Percentiles rank a stretch among this genome's conserved stretches.
These are phyloP conservation scores for Aspergillus melleus DNA, from an alignment of 2,329 filamentous ascomycete species.

Conservation along the genomic window DNA sequence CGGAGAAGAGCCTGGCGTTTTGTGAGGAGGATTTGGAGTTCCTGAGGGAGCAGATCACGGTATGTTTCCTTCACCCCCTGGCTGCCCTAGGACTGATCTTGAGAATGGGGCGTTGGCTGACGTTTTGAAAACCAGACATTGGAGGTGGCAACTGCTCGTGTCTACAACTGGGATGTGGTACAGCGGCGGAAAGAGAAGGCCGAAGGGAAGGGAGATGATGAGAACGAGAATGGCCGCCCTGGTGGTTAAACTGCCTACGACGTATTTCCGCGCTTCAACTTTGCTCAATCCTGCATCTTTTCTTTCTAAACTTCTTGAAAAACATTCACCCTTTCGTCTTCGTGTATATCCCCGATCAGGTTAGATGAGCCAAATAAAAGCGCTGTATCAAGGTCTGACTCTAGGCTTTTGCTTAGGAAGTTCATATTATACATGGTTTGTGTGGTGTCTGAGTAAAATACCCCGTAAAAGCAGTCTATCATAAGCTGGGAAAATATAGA, in stretches of 20 bases:
- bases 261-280: background rate
- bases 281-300: background rate
- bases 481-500: background rate
- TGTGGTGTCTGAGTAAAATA: background rate
- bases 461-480: constrained; percentile 6
- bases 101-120: constrained; percentile 3
- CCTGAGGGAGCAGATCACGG: constrained; percentile 92
- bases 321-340: background rate
- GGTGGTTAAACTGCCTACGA: background rate
- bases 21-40: constrained; percentile 98
- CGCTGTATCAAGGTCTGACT: background rate
- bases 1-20: constrained; percentile 76
- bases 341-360: constrained; percentile 6
- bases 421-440: background rate
- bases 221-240: constrained; percentile 10
- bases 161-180: constrained; percentile 99
- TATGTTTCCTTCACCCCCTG: no score
- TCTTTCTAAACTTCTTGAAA: background rate
- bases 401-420: background rate
- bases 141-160: constrained; percentile 91
- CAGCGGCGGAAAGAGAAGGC: constrained; percentile 89
- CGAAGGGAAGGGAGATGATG: constrained; percentile 49
- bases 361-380: constrained; percentile 5
- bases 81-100: no score
- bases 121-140: constrained; percentile 65